A percentile compares a stretch with the other conserved stretches of the same genome.
Conservation (phyloP, 306 rosid genomes). For the Albizia julibrissin region DNA sequence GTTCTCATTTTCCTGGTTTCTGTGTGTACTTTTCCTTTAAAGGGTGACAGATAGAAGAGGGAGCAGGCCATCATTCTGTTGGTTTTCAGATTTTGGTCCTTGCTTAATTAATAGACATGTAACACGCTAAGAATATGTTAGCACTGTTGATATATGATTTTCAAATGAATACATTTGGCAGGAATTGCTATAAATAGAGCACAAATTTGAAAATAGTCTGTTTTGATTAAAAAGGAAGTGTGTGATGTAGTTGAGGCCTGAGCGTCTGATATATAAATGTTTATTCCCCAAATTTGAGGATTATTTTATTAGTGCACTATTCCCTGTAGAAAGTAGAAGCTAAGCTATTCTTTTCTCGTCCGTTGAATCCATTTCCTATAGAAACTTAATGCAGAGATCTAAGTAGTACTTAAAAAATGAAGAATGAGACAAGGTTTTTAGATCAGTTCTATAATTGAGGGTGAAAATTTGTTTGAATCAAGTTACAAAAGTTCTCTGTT, state of each 20-base stretch:
- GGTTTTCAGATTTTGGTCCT: background rate
- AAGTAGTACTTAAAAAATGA: slow-evolving; percentile 7
- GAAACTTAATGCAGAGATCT: background rate
- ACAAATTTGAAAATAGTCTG: slow-evolving; percentile 8
- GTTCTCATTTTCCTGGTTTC: slow-evolving; percentile 25
- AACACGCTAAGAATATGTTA: background rate
- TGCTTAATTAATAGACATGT: background rate
- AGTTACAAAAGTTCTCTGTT: background rate
- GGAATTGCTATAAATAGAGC: background rate
- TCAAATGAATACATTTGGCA: background rate
- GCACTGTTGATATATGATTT: background rate
- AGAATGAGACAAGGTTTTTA: slow-evolving; percentile 3
- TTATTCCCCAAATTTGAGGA: slow-evolving; percentile 3
- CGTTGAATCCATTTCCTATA: background rate
- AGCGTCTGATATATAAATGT: background rate
- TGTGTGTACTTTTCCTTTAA: background rate
- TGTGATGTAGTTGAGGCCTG: slow-evolving; percentile 19
- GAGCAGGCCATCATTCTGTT: slow-evolving; percentile 22
- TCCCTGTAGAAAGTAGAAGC: background rate
- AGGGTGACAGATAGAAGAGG: slow-evolving; percentile 26
- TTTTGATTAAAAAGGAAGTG: background rate
- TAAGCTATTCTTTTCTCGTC: background rate
- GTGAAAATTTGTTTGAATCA: background rate
- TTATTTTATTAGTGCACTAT: background rate
- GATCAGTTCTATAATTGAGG: slow-evolving; percentile 1